Evolutionary conservation across 257 asterid species (phyloP).

Genomic region (Solanum etuberosum): DNA sequence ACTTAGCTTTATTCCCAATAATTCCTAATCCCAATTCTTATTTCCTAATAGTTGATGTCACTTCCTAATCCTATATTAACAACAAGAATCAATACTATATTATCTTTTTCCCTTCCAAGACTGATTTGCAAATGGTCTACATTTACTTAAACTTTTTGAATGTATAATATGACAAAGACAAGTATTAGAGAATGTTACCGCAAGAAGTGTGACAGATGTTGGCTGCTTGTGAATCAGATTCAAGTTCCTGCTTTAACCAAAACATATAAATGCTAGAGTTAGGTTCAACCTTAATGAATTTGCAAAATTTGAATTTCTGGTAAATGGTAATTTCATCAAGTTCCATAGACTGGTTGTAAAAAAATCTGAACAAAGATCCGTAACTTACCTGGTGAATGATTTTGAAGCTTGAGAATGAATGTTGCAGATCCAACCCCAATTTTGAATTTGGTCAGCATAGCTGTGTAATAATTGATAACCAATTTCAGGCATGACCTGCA

Average conservation of each 20-base stretch:
- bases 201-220: slow-evolving; percentile 54
- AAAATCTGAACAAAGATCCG: neutral
- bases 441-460: slow-evolving; percentile 59
- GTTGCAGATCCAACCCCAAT: slow-evolving; percentile 97
- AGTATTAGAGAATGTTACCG: slow-evolving; percentile 28
- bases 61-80: neutral
- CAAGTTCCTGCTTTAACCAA: slow-evolving; percentile 47
- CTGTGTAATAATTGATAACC: slow-evolving; percentile 80
- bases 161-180: neutral
- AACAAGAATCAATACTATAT: neutral
- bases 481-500: slow-evolving; percentile 78
- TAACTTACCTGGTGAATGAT: slow-evolving; percentile 59
- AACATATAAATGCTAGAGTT: neutral
- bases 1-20: neutral
- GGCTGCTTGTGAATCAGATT: slow-evolving; percentile 64
- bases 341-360: neutral
- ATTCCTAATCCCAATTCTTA: neutral
- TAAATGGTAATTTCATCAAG: neutral
- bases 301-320: neutral
- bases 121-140: neutral
- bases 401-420: slow-evolving; percentile 45
- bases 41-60: neutral
- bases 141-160: neutral
- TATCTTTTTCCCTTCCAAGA: neutral
- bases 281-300: neutral